Evolutionary conservation across 108 stramenopile species (phyloP), one percentile per base, ranked within the genome.

Genomic region (Licmophora abbreviata): DNA sequence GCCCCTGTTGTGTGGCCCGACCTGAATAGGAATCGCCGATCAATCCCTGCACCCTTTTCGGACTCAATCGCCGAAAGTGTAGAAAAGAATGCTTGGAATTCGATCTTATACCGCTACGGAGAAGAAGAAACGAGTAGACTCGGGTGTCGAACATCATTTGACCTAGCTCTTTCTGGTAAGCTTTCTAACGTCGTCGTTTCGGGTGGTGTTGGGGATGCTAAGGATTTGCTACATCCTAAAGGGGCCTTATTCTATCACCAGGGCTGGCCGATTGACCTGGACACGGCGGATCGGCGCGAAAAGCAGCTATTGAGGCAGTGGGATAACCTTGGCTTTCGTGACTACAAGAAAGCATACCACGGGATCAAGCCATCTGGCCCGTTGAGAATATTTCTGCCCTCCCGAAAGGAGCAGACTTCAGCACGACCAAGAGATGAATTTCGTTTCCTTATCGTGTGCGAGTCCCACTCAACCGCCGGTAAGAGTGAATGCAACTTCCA

Each of bases 201-300:
- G 31, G 48, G 64, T 9, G 54, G 67, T 14, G 61, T 76, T 9
- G 78, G 60, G 7, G 73, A 78, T 49, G 66, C 69, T 37, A 22
- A 76, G 37, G 74, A 85, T 43, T 30, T 71, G n/a, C 56, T 71
- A 52, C 61, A 79, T 3, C 79, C 79, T 9, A 78, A 76, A 48
- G 56, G 61, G 30, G 27, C 58, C 7, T 40, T 36, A 17, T 29
- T 20, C 8, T 50, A 50, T 21, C 15, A 50, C 2, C 40, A 46
- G 32, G 89, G 89, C 1, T 91, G 89, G 89, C 83, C 87, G 3
- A 59, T 86, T 63, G 89, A 91, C 60, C 71, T 91, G 0, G 73
- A 73, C 20, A 77, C 73, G 46, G 55, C 76, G 1, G 89, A 91
- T 61, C 67, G 83, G 8, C 75, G 80, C 2, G 82, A 83, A 0